A percentile compares a stretch with the other conserved stretches of the same genome.
Evolutionary conservation across 768 basidiomycete species (phyloP).

Genomic region (Melanogaster broomeanus): DNA sequence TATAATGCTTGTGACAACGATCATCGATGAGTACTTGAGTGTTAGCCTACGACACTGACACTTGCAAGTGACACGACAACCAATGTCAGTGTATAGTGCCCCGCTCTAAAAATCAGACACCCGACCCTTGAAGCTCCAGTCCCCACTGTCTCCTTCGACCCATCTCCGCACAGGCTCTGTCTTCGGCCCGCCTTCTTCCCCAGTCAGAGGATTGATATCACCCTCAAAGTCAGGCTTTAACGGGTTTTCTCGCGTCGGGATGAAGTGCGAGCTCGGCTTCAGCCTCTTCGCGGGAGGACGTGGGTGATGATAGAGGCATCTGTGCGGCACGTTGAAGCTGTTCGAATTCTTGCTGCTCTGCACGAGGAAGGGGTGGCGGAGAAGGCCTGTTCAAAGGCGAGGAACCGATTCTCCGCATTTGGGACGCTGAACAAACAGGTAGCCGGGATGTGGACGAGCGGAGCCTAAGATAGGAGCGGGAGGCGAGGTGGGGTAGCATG

Average conservation of each 20-base stretch:
- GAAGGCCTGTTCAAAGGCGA: slow-evolving; percentile 56
- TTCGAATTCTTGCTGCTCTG: slow-evolving; percentile 86
- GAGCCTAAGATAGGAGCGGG: neutral
- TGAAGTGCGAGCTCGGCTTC: slow-evolving; percentile 54
- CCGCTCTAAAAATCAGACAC: slow-evolving; percentile 76
- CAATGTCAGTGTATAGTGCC: no score
- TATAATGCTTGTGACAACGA: no score
- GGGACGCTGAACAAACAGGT: neutral
- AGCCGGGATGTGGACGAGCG: neutral
- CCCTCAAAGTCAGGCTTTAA: slow-evolving; percentile 77
- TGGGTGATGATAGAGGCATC: slow-evolving; percentile 36
- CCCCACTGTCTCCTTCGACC: slow-evolving; percentile 55
- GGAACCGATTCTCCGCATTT: slow-evolving; percentile 22
- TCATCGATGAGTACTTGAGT: no score
- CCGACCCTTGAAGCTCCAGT: slow-evolving; percentile 91
- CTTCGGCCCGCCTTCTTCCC: slow-evolving; percentile 87
- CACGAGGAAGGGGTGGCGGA: slow-evolving; percentile 73
- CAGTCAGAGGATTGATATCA: slow-evolving; percentile 77
- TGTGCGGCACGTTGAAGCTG: slow-evolving; percentile 70
- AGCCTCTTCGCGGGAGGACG: slow-evolving; percentile 29
- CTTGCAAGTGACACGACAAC: no score
- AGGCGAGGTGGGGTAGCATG: neutral
- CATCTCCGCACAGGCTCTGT: slow-evolving; percentile 72
- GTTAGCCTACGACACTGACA: no score
- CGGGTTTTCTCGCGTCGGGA: slow-evolving; percentile 64